phyloP scores from a whole-genome alignment of 352 stramenopile genomes.

The Globisporangium okanoganense region DNA sequence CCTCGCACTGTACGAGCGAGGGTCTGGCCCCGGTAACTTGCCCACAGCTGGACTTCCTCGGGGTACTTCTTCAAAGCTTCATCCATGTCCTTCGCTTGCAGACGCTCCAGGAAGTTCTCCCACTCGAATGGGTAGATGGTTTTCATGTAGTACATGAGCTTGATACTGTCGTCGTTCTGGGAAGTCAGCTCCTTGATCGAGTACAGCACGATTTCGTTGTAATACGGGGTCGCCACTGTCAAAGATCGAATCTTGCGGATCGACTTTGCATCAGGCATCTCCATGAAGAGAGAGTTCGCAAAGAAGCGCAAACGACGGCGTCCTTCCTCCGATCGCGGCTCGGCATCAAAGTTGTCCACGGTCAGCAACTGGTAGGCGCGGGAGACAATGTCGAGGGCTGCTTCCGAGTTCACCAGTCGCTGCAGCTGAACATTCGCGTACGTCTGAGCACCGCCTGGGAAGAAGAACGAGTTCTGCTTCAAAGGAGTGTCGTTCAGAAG shows the following conservation, averaged over 20 bases:
- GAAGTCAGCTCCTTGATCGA: slow-evolving; percentile 85
- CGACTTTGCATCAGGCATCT: slow-evolving; percentile 84
- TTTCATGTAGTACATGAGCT: slow-evolving; percentile 94
- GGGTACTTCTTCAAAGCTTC: slow-evolving; percentile 81
- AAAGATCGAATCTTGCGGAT: slow-evolving; percentile 86
- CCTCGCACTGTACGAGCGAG: slow-evolving; percentile 75
- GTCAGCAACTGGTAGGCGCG: slow-evolving; percentile 84
- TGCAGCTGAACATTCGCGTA: slow-evolving; percentile 81
- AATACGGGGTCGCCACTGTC: slow-evolving; percentile 85
- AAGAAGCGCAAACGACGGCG: slow-evolving; percentile 85
- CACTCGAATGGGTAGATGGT: slow-evolving; percentile 87
- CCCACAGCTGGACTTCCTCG: slow-evolving; percentile 81
- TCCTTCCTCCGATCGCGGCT: slow-evolving; percentile 83
- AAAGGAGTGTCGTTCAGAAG: slow-evolving; percentile 81
- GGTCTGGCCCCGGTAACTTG: slow-evolving; percentile 83
- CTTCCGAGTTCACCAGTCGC: slow-evolving; percentile 77
- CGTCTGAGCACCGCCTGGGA: slow-evolving; percentile 76
- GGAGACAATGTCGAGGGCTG: slow-evolving; percentile 80
- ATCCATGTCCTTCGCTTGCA: slow-evolving; percentile 78
- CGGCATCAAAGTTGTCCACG: slow-evolving; percentile 86
- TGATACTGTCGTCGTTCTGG: slow-evolving; percentile 92
- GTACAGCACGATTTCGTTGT: slow-evolving; percentile 89
- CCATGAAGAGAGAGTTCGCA: slow-evolving; percentile 87
- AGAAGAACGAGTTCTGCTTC: slow-evolving; percentile 88
- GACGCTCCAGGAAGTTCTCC: slow-evolving; percentile 78